These are phyloP conservation scores for Cyphellophora europaea DNA, from an alignment of 2,329 filamentous ascomycete species.

Conservation along the genomic window DNA sequence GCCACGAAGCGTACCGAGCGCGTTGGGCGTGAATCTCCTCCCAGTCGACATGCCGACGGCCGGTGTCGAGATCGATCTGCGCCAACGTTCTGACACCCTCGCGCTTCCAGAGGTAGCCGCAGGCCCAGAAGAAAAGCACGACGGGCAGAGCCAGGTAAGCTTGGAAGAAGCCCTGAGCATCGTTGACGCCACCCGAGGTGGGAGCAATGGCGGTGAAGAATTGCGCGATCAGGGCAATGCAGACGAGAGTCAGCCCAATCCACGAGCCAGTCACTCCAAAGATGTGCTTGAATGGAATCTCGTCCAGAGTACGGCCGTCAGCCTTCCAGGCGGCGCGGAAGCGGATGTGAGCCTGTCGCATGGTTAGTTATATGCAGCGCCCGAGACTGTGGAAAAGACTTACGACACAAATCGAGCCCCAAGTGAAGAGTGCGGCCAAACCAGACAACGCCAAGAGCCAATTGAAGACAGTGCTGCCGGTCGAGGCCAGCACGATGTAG, in stretches of 20 bases:
- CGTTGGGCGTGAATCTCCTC: constrained; percentile 47
- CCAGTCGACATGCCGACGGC: constrained; percentile 57
- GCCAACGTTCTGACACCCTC: constrained; percentile 47
- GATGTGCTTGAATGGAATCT: constrained; percentile 74
- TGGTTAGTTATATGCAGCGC: constrained; percentile 3
- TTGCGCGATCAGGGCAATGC: constrained; percentile 67
- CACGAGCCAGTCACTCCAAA: constrained; percentile 72
- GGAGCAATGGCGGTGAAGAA: constrained; percentile 84
- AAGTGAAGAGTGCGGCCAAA: constrained; percentile 54
- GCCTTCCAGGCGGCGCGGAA: constrained; percentile 73
- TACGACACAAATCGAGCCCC: constrained; percentile 55
- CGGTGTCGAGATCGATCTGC: constrained; percentile 59
- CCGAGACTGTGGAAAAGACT: background rate
- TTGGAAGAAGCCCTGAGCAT: constrained; percentile 61
- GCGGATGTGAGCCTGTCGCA: constrained; percentile 61
- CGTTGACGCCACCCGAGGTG: constrained; percentile 41
- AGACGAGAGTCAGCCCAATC: constrained; percentile 67
- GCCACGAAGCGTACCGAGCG: background rate
- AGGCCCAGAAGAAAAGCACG: constrained; percentile 46
- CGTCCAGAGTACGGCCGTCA: constrained; percentile 60
- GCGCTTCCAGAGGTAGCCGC: constrained; percentile 57
- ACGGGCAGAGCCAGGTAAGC: constrained; percentile 49
- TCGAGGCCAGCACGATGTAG: constrained; percentile 42
- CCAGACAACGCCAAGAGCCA: constrained; percentile 58
- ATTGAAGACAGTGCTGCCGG: constrained; percentile 43